Base-by-base conservation (phyloP, 1,284 basidiomycete species). In the Cerioporus squamosus region DNA sequence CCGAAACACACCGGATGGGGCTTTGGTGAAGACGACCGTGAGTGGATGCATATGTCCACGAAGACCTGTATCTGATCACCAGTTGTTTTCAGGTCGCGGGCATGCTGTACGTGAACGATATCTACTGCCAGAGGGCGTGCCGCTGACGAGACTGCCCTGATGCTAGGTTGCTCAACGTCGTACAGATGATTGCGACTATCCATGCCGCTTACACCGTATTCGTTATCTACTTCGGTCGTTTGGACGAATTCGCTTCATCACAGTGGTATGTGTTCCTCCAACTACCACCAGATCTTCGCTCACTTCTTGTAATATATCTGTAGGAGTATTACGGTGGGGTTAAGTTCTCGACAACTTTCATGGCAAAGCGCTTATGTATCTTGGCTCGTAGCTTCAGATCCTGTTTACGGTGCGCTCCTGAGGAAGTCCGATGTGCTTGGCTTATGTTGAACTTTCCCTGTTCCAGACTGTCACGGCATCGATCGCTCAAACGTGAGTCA, bases 281-380 rank as follows among this genome's bases (percentile, higher is more conserved):
- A 17, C 33, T 36, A 36, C 33, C 14, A 17, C 10, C 3, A 10
- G 10, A 7, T 15, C 39, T 18, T 12, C 5, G 22, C 36, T 42
- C n/a, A 33, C 22, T 8, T 8, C 9, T 9, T 29, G n/a, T n/a
- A n/a, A 12, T 18, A 44, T 26, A 20, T 22, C 22, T 33, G 1
- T 18, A 63, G 62, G 62, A 59, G 53, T 36, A 55, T 60, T 33
- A 51, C 51, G 52, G 62, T 60, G 15, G 43, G 44, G 18, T 43
- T 10, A 0, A 18, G 18, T 6, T 31, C 17, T 2, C 18, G 18
- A 5, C 9, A 4, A 29, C 5, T 5, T 29, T 29, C n/a, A n/a
- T 29, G 29, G 6, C 33, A 10, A 26, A 3, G 3, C 18, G 33
- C 20, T 49, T 7, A 26, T 23, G 22, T 39, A 9, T 24, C 20